Base-by-base conservation (phyloP, 352 stramenopile species). In the Globisporangium cederbergense region DNA sequence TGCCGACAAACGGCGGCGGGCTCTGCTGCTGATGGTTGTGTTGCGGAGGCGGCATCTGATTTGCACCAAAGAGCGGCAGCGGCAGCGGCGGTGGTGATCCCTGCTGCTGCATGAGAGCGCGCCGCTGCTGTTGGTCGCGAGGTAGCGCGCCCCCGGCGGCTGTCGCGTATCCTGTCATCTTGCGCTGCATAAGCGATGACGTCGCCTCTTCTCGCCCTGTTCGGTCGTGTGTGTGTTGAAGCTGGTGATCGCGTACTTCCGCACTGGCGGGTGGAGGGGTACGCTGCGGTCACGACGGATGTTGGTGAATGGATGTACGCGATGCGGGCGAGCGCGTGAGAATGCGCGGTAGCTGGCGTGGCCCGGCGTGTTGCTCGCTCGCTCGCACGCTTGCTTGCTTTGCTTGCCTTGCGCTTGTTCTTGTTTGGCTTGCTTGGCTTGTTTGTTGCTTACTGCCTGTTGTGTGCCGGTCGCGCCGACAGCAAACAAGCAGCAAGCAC, bases 1-100 rank as follows among this genome's bases (percentile, higher is more conserved):
- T 70, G 65, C 45, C 66, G 20, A 73, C 20, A 54, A 74, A 82
- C 46, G 46, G 64, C 42, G 66, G 50, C 22, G 52, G 22, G 3
- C 58, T 67, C 32, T 72, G 68, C 18, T 64, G 66, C 10, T 71
- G 64, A 43, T 55, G 59, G 2, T 3, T 63, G 54, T 9, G 55
- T 1, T 28, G 25, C 1, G 25, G 25, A 28, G 25, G 47, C 8
- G 57, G 58, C 60, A 65, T 65, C 18, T 36, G 62, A 36, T 30
- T 62, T 36, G 40, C 22, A 1, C 13, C 42, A 4, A 30, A 40
- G 22, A 43, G 7, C 25, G 45, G 28, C 5, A 55, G 43, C 28
- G 47, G 34, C 16, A 5, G 46, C 25, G 16, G 45, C 46, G 9
- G 47, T n/a, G 53, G 34, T 6, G 52, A 47, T 14, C 46, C 34